phyloP scores from a whole-genome alignment of 75 land plant genomes.

The Chamaecyparis obtusa region DNA sequence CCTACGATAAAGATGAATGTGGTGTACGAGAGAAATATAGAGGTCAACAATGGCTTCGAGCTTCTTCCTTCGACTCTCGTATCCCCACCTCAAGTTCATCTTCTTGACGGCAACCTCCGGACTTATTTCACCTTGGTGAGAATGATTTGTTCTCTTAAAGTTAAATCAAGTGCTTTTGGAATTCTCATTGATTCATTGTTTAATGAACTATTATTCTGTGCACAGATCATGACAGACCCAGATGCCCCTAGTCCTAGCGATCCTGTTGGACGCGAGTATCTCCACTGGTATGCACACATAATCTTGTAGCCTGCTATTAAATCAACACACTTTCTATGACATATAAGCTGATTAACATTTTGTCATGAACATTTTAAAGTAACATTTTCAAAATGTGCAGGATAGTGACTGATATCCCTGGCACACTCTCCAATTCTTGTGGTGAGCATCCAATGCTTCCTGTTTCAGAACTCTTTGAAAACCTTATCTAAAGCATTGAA shows the following conservation, averaged over 20 bases:
- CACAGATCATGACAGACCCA: slow-evolving; percentile 83
- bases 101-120: slow-evolving; percentile 48
- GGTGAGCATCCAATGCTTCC: slow-evolving; percentile 23
- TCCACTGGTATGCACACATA: slow-evolving; percentile 64
- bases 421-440: slow-evolving; percentile 43
- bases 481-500: no score
- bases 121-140: slow-evolving; percentile 52
- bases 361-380: no score
- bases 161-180: no score
- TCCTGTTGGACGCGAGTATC: slow-evolving; percentile 64
- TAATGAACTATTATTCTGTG: not conserved
- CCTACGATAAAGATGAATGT: slow-evolving; percentile 50
- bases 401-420: slow-evolving; percentile 94
- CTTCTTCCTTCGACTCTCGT: slow-evolving; percentile 44
- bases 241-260: slow-evolving; percentile 97
- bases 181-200: not conserved
- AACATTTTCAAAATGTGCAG: slow-evolving; percentile 27
- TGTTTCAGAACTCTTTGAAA: no score
- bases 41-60: slow-evolving; percentile 66
- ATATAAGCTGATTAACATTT: no score
- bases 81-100: slow-evolving; percentile 39
- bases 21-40: slow-evolving; percentile 34
- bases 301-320: not conserved
- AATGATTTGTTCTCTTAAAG: not conserved
- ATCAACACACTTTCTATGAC: not conserved